Evolutionary conservation across 225 moss, liverwort and hornwort species (phyloP), one percentile per base, ranked within the genome.

Genomic region (Sphagnum contortum): DNA sequence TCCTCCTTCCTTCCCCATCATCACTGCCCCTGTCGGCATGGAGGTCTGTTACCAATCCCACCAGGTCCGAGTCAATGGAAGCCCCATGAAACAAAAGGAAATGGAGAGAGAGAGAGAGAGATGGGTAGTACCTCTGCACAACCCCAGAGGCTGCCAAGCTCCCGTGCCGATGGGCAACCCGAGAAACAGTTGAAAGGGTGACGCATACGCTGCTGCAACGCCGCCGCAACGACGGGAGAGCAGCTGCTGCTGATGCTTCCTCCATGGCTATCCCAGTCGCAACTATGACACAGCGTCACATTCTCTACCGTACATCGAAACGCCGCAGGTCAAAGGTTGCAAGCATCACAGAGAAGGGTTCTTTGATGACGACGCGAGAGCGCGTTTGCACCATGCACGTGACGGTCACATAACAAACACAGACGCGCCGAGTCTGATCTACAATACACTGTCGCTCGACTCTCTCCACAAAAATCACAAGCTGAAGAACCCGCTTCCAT

Each of bases 321-420:
- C 63, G 64, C 80, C 61, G 80, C 83, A 67, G 83, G 80, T 53
- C 63, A 61, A 9, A 66, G n/a, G 57, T 77, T 83, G 74, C 83
- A 83, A 52, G 66, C 74, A 70, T 83, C 77, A 48, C 83, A 83
- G 59, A 83, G 69, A 69, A 83, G 68, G 67, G 80, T 83, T 67
- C 83, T 76, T 67, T 71, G 80, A 65, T 83, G 83, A 12, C 83
- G 74, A 52, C 69, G 74, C 5, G 83, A 76, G 57, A 83, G 77
- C 47, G 80, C 80, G 68, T 83, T 83, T 52, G 80, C 83, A 70
- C 62, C 64, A 62, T 83, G 83, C 9, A 83, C 83, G 53, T 83
- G 80, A 29, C 80, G 72, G 64, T 83, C 83, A 70, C 83, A 83
- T 55, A 74, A 80, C 55, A 83, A 80, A 61, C 83, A 83, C n/a